Evolutionary conservation across 257 asterid species (phyloP), one percentile per base, ranked within the genome.

Genomic region (Echium plantagineum): DNA sequence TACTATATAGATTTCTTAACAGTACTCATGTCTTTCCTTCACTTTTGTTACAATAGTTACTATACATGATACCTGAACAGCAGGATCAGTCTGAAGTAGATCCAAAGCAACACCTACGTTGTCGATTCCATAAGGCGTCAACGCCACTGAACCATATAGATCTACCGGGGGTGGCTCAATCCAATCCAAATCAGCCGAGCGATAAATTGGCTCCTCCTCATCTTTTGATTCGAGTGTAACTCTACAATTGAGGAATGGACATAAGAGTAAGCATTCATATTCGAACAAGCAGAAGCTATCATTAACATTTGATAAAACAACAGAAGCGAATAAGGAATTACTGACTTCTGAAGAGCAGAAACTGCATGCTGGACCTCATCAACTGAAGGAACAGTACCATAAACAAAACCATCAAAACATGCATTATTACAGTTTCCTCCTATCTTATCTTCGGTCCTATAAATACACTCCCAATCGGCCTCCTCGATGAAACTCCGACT

Each of bases 321-420:
- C 5, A 28, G 32, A 28, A 28, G 6, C 5, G 7, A 10, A 42
- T 42, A 42, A 42, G 2, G 13, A 42, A 42, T 2, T 10, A 7
- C 78, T 79, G 52, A 88, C 96, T 72, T 78, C 55, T 81, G 89
- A 57, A 88, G 87, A 26, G 94, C 85, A 72, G 75, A 71, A 64
- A 88, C 78, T 7, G 94, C 96, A 57, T 68, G 77, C 51, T 69
- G 77, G 32, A 83, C 96, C 57, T 88, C 96, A 31, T 81, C 85
- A 0, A 9, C 59, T n/a, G 89, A 76, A 9, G 96, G 96, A 75
- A 77, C 85, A 69, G 67, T 47, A 26, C 81, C 87, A 72, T 83
- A 75, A 22, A 81, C 75, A 62, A 52, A 70, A 67, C 78, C 89
- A 3, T 84, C 86, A 59, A 32, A 58, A 19, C 47, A 2, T 63